These are phyloP conservation scores for Sutorius eximius DNA, from an alignment of 1,284 basidiomycete species.

Conservation along the genomic window DNA sequence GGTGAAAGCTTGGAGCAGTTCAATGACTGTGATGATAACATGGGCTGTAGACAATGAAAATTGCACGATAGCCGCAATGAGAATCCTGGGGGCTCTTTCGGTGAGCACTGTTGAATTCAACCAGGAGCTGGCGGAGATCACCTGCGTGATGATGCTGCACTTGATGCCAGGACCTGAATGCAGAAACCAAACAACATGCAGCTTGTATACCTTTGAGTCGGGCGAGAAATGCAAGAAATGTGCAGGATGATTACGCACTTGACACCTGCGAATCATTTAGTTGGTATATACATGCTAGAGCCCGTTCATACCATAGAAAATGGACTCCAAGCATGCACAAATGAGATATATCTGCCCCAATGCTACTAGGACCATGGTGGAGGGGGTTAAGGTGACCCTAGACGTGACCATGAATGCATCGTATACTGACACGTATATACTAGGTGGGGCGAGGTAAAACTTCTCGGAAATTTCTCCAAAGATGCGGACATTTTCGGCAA, in stretches of 20 bases:
- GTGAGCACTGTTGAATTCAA: background rate
- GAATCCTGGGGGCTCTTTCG: constrained; percentile 2
- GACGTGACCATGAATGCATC: background rate
- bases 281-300: background rate
- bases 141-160: constrained; percentile 9
- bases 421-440: background rate
- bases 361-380: constrained; percentile 12
- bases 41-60: constrained; percentile 20
- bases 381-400: background rate
- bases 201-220: constrained; percentile 7
- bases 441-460: background rate
- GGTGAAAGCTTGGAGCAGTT: constrained; percentile 18
- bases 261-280: constrained; percentile 6
- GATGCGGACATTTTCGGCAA: background rate
- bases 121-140: background rate
- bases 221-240: background rate
- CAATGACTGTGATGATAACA: constrained; percentile 14
- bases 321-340: constrained; percentile 16
- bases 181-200: constrained; percentile 23
- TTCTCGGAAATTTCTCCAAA: background rate
- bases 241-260: constrained; percentile 12
- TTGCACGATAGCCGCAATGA: constrained; percentile 17
- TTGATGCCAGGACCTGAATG: constrained; percentile 12
- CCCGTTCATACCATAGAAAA: constrained; percentile 16
- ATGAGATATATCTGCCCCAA: constrained; percentile 21